A percentile compares a stretch with the other conserved stretches of the same genome.
phyloP scores from a whole-genome alignment of 129 eudicot genomes.

The Artemisia annua region DNA sequence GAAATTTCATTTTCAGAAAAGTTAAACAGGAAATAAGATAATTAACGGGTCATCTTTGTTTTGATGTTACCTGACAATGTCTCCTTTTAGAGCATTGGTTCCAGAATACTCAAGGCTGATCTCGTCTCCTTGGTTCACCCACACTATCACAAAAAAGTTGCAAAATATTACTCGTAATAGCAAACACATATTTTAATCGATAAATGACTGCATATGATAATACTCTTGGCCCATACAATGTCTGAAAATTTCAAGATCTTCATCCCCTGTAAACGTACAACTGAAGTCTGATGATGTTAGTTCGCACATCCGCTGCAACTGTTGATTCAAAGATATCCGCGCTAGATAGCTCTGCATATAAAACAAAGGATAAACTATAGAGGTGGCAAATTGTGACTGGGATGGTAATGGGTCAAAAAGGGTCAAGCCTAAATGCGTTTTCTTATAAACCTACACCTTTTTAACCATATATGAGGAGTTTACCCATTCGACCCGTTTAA shows the following conservation, averaged over 20 bases:
- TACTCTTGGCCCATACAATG: neutral
- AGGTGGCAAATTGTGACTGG: slow-evolving; percentile 3
- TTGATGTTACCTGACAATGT: too few species aligned
- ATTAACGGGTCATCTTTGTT: neutral
- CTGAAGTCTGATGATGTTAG: slow-evolving; percentile 53
- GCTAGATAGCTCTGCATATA: slow-evolving; percentile 79
- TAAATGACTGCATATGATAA: too few species aligned
- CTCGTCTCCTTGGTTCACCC: too few species aligned
- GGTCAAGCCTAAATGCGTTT: neutral
- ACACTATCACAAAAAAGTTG: too few species aligned
- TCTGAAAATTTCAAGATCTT: slow-evolving; percentile 22
- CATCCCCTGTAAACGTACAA: slow-evolving; percentile 59
- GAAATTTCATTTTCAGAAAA: slow-evolving; percentile 14
- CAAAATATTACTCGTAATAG: too few species aligned
- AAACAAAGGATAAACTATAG: neutral
- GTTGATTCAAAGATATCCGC: slow-evolving; percentile 61
- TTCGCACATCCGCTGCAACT: slow-evolving; percentile 65
- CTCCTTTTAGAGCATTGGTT: too few species aligned
- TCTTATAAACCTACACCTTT: too few species aligned
- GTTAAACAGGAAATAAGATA: neutral
- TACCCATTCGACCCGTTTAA: slow-evolving; percentile 3
- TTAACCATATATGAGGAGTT: too few species aligned
- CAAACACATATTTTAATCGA: too few species aligned
- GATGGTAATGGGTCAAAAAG: neutral
- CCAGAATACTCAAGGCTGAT: too few species aligned